phyloP scores from a whole-genome alignment of 1,139 yeast species.

The Taphrina flavorubra region DNA sequence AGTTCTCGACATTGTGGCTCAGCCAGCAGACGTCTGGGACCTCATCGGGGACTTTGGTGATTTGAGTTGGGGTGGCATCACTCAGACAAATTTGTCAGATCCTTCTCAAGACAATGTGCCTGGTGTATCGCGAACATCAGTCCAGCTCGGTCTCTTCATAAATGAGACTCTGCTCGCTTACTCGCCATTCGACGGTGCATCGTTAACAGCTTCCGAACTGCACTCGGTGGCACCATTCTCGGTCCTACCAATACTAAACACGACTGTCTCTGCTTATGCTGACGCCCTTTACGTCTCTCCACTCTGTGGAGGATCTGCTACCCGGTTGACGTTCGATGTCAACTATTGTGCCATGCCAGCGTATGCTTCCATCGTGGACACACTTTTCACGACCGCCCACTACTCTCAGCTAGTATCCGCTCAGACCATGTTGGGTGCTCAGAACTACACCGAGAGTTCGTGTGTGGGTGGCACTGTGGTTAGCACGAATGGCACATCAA shows the following conservation, averaged over 20 bases:
- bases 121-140: slow-evolving; percentile 1
- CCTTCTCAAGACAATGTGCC: slow-evolving; percentile 5
- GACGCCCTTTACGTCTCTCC: not conserved
- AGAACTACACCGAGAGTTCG: slow-evolving; percentile 10
- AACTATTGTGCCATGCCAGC: slow-evolving; percentile 9
- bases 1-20: slow-evolving; percentile 7
- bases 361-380: slow-evolving; percentile 2
- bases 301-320: slow-evolving; percentile 11
- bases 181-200: slow-evolving; percentile 4
- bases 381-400: slow-evolving; percentile 15
- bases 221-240: slow-evolving; percentile 19
- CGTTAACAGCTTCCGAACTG: slow-evolving; percentile 14
- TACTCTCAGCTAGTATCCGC: slow-evolving; percentile 4
- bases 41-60: slow-evolving; percentile 10
- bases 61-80: slow-evolving; percentile 8
- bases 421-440: slow-evolving; percentile 7
- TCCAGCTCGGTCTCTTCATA: slow-evolving; percentile 12
- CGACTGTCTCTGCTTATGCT: slow-evolving; percentile 15
- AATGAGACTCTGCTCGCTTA: slow-evolving; percentile 14
- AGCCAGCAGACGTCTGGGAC: slow-evolving; percentile 7
- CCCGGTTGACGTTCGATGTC: slow-evolving; percentile 10
- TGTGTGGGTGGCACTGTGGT: slow-evolving; percentile 11
- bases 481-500: not conserved
- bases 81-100: slow-evolving; percentile 11
- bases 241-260: not conserved